Base-by-base conservation (phyloP, 164 flowering plant genomes). In the Amborella trichopoda region DNA sequence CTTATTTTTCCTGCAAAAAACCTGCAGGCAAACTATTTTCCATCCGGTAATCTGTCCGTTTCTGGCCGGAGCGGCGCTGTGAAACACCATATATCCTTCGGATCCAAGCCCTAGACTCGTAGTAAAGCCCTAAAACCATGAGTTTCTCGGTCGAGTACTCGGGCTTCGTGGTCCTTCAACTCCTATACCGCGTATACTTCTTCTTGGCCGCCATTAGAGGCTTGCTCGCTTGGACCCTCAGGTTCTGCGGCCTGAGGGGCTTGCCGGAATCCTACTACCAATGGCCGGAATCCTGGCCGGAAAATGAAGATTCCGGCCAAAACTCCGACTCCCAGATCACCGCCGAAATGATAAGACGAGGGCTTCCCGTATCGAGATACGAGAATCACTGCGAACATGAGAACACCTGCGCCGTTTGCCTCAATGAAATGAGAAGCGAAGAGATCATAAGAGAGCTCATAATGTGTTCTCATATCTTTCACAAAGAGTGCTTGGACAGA, bases 391-490 rank as follows among this genome's bases (percentile, higher is more conserved):
- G 25, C 44, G 42, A 19, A 10, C 41, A 49, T 4, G 44, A 47
- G n/a, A 67, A 56, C 41, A 63, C 65, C 37, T 82, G 91, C 38
- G 85, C 80, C 0, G 86, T 82, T 22, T 82, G 91, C 61, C 49
- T 82, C 57, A 63, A 60, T 50, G 66, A 57, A 32, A 40, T 82
- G 55, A 46, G 26, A 47, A 48, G 62, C 46, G 13, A 25, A 0
- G 80, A 77, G 25, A 59, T 57, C 26, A 78, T 78, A 23, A 64
- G 75, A 55, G 71, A 68, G 57, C 60, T 78, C 17, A 65, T 72
- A 54, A 76, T 79, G 32, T 53, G 80, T 62, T 28, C 53, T 33
- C 91, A 82, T 40, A 75, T 78, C 24, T 82, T 78, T 66, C 91
- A 82, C 63, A 55, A 43, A 40, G 59, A 59, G 16, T 82, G 91